These are phyloP conservation scores for Amanita polypyramis DNA, from an alignment of 768 basidiomycete species.

Conservation along the genomic window DNA sequence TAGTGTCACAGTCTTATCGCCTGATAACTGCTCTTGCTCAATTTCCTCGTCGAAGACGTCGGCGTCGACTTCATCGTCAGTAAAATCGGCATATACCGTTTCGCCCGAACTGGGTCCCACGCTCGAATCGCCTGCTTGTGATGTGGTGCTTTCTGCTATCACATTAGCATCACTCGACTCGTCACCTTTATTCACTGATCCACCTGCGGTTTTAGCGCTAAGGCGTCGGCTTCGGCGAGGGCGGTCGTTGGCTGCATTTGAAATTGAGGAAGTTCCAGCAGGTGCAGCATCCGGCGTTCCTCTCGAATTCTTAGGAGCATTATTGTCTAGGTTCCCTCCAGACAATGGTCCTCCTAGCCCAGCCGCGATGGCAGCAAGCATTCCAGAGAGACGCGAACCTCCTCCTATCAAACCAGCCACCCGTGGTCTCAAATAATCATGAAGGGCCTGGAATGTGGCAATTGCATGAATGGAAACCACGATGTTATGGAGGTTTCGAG, in stretches of 20 bases:
- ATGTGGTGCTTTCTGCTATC: constrained; percentile 5
- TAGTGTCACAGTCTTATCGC: constrained; percentile 81
- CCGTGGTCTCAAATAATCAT: constrained; percentile 90
- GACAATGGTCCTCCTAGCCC: constrained; percentile 46
- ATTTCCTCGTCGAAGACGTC: constrained; percentile 87
- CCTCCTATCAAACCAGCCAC: constrained; percentile 62
- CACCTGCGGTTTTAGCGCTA: constrained; percentile 50
- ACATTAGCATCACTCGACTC: constrained; percentile 8
- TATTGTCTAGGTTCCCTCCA: constrained; percentile 24
- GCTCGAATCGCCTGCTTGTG: constrained; percentile 9
- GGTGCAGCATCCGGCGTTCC: constrained; percentile 17
- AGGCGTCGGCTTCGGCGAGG: constrained; percentile 79
- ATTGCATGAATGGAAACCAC: constrained; percentile 98
- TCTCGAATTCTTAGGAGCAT: constrained; percentile 20
- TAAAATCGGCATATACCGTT: constrained; percentile 60
- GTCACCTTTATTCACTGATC: constrained; percentile 10
- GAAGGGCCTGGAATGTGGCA: constrained; percentile 93
- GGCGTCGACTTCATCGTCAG: constrained; percentile 84
- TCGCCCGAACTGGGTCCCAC: constrained; percentile 42
- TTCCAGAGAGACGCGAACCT: constrained; percentile 66
- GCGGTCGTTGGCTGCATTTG: constrained; percentile 24
- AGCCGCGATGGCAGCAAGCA: constrained; percentile 84
- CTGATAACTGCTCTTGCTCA: constrained; percentile 55
- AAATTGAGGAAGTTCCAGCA: constrained; percentile 21
- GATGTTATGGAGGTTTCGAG: constrained; percentile 78